Conservation (phyloP, 257 asterid species). For the Ilex asprella region DNA sequence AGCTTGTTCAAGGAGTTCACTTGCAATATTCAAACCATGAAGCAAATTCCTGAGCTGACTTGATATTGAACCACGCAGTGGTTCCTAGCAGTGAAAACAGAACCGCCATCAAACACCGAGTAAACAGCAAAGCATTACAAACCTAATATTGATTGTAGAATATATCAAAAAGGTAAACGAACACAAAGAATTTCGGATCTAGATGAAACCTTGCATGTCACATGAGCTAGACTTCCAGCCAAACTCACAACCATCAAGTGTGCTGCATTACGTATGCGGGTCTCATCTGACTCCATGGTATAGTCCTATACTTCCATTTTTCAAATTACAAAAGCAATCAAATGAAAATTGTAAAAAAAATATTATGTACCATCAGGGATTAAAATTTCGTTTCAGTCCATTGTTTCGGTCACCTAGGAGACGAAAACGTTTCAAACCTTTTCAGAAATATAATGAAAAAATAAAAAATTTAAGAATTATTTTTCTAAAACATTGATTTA, state of each 20-base stretch:
- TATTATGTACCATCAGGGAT: background rate
- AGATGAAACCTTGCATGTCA: constrained; percentile 85
- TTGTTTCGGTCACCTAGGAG: too few relatives aligned
- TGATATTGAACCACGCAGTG: constrained; percentile 77
- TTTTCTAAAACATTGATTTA: too few relatives aligned
- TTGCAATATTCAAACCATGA: constrained; percentile 48
- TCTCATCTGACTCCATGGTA: constrained; percentile 95
- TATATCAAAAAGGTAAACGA: too few relatives aligned
- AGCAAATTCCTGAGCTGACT: constrained; percentile 76
- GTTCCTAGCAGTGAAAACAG: constrained; percentile 49
- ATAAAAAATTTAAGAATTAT: too few relatives aligned
- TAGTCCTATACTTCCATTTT: constrained; percentile 53
- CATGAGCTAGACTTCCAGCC: constrained; percentile 99
- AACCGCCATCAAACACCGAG: constrained; percentile 7
- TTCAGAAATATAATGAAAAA: too few relatives aligned
- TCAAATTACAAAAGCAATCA: constrained; percentile 1
- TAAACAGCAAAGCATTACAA: background rate
- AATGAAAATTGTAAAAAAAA: background rate
- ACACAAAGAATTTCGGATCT: background rate
- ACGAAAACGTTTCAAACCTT: too few relatives aligned
- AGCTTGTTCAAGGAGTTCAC: constrained; percentile 75
- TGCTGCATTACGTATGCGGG: constrained; percentile 82
- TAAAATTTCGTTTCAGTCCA: too few relatives aligned
- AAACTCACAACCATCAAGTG: constrained; percentile 96
- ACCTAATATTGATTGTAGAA: too few relatives aligned